Evolutionary conservation across 768 basidiomycete species (phyloP).

Genomic region (Kwoniella bestiolae): DNA sequence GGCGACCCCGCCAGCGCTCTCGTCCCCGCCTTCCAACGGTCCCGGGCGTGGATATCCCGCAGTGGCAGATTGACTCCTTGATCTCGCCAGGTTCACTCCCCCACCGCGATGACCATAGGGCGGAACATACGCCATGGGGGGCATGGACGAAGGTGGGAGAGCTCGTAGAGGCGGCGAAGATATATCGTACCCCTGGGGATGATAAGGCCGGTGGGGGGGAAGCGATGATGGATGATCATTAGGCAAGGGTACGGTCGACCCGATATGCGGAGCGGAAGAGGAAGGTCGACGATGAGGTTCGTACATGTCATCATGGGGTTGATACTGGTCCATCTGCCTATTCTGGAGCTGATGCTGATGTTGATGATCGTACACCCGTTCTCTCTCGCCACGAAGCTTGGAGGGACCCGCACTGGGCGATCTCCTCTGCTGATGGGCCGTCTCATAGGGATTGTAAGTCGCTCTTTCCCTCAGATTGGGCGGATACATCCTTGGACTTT

Average conservation of each 20-base stretch:
- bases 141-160: conserved; percentile 23
- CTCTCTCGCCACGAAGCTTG: conserved; percentile 1
- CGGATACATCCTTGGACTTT: conserved; percentile 15
- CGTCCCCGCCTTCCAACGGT: conserved; percentile 10
- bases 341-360: background rate
- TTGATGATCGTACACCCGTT: conserved; percentile 1
- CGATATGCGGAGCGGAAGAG: background rate
- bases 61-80: conserved; percentile 23
- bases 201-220: background rate
- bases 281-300: conserved; percentile 1
- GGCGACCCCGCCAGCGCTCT: conserved; percentile 1
- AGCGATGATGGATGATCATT: conserved; percentile 2
- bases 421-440: background rate
- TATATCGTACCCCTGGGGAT: conserved; percentile 14
- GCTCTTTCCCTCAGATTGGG: conserved; percentile 3
- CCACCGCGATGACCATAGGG: conserved; percentile 4
- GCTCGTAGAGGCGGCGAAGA: conserved; percentile 25
- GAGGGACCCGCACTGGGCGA: conserved; percentile 13
- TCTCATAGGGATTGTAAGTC: conserved; percentile 8
- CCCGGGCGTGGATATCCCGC: conserved; percentile 10
- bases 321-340: background rate
- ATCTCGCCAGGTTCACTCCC: background rate
- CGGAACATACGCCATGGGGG: conserved; percentile 1
- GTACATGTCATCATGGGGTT: conserved; percentile 4
- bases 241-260: conserved; percentile 9